Base-by-base conservation (phyloP, 1,139 yeast species). In the Groenewaldozyma auringiensis region DNA sequence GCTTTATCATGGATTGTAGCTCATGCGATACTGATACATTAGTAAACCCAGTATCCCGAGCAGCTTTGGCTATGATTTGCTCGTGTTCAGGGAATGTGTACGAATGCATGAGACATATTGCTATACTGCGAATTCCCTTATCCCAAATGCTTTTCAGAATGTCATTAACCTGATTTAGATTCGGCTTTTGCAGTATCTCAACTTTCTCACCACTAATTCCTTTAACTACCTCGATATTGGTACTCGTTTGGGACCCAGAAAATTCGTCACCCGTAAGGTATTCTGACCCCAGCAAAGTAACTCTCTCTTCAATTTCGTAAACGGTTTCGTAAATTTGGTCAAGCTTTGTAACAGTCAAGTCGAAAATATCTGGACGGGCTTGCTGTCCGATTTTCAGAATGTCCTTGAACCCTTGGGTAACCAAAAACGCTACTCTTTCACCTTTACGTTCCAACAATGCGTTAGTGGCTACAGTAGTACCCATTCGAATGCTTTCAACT, bases 381-480 rank as follows among this genome's bases (percentile, higher is more conserved):
- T 84, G 94, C 55, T 82, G 70, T 31, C 94, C 94, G 53, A 83
- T 83, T 17, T 71, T 64, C 36, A 84, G 63, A 40, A 80, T 70
- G 58, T 84, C 86, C 44, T 70, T 70, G 62, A 79, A 81, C 0
- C 87, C 87, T 51, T 74, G 74, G n/a, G 86, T 79, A 9, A 81
- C 79, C 2, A 81, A 53, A 47, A 81, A 67, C 2, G 83, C 86
- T 52, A 80, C 78, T 13, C 76, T 63, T 44, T 79, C 81, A 43
- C 87, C 87, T 54, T 79, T 78, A 47, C 87, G 69, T 54, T 81
- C 87, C 45, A 81, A 65, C 21, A 84, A 68, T 2, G 92, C 89
- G 60, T 78, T 79, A 1, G 94, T 84, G 1, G 94, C 92, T 18
- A 83, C 84, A 0, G 94, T 84, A 1, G 94, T 83, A 11, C 94